Base-by-base conservation (phyloP, 148 eudicot genomes). In the Agrostemma githago region DNA sequence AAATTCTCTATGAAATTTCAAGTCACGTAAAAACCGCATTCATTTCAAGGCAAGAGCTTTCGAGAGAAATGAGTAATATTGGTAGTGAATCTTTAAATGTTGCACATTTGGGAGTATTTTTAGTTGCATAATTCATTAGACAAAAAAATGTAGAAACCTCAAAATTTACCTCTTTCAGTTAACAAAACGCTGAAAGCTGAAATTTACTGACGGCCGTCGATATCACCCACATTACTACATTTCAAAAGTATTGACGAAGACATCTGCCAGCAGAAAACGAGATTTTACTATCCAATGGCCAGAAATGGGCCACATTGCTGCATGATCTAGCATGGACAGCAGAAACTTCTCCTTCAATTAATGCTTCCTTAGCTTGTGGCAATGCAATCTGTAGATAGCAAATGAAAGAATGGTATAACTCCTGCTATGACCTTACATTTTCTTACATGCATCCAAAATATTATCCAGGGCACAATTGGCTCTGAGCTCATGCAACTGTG, bases 331-430 rank as follows among this genome's bases (percentile, higher is more conserved):
- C 42, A 71, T 1, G 71, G 39, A 72, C 57, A 71, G 80, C 75
- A 65, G 14, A 77, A 42, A 72, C 65, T 65, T 16, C 46, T 56
- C 67, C 34, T 51, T 71, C 72, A 72, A 51, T 66, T 65, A 48
- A 72, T 72, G 38, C 8, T 37, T 17, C 42, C 38, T 11, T n/a
- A n/a, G n/a, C n/a, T n/a, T 39, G 21, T 71, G 73, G 80, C 16
- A 57, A 17, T 54, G 76, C 62, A 76, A 70, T 61, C 69, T 73
- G 59, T 73, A 72, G 76, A 78, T 78, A 68, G 71, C 73, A 72
- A 57, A 72, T 78, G 81, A 66, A 78, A 78, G 73, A 68, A 72
- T 72, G 43, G 76, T 71, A 66, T 78, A 71, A 73, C 66, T 65
- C 62, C 66, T 66, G 19, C 60, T 39, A n/a, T 41, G 60, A 72